phyloP scores from a whole-genome alignment of 345 rosid genomes.

The Noccaea bulbosa region DNA sequence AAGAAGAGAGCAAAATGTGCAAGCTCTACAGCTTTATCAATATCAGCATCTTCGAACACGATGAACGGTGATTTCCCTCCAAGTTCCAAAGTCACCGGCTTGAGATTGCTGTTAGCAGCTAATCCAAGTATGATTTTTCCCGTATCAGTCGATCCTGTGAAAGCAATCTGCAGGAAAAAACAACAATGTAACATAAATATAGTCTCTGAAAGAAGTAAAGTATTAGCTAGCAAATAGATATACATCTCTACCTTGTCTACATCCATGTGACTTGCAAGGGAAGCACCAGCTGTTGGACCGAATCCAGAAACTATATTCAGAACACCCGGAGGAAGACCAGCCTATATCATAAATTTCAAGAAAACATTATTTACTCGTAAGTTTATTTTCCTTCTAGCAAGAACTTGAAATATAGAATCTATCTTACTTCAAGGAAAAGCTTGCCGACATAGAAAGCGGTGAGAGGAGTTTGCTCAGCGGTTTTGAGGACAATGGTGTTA shows the following conservation, averaged over 20 bases:
- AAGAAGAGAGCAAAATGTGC: constrained; percentile 95
- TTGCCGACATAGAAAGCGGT: constrained; percentile 61
- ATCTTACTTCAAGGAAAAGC: constrained; percentile 52
- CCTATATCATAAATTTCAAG: constrained; percentile 54
- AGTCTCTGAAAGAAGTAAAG: background rate
- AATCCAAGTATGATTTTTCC: constrained; percentile 76
- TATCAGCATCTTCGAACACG: constrained; percentile 86
- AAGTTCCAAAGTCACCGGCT: constrained; percentile 91
- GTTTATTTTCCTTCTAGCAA: background rate
- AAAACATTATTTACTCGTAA: constrained; percentile 22
- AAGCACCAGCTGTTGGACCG: constrained; percentile 86
- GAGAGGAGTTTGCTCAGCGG: constrained; percentile 70
- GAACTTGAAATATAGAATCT: background rate
- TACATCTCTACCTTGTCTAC: constrained; percentile 79
- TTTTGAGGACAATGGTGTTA: constrained; percentile 62
- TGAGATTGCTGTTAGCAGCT: constrained; percentile 92
- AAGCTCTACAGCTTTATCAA: constrained; percentile 85
- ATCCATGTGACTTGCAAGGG: constrained; percentile 88
- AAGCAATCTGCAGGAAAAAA: constrained; percentile 66
- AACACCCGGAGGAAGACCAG: constrained; percentile 95
- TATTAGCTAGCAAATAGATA: background rate
- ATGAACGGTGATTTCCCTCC: constrained; percentile 98
- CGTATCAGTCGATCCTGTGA: constrained; percentile 86
- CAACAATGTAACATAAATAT: background rate
- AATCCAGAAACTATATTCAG: constrained; percentile 81